Evolutionary conservation across 495 filamentous ascomycete species (phyloP).

Genomic region (Amorphotheca resinae): DNA sequence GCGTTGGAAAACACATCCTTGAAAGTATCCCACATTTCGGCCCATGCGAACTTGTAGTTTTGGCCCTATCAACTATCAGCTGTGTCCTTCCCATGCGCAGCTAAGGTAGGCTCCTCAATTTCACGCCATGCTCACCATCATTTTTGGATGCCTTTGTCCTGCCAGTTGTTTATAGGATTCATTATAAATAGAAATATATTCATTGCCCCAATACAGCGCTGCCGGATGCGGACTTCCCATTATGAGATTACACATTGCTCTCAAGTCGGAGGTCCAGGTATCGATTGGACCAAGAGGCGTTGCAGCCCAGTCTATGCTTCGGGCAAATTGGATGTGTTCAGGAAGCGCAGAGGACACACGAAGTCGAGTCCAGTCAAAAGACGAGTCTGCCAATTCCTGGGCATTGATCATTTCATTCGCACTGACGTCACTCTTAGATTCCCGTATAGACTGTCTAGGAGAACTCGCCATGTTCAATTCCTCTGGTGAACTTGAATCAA

Average conservation of each 20-base stretch:
- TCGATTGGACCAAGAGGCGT: conserved; percentile 56
- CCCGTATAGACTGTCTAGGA: conserved; percentile 7
- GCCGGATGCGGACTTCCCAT: conserved; percentile 63
- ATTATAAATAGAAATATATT: conserved; percentile 58
- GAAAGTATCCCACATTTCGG: conserved; percentile 54
- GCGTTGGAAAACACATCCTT: conserved; percentile 47
- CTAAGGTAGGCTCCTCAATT: background rate
- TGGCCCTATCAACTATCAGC: background rate
- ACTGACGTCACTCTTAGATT: background rate
- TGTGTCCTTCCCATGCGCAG: background rate
- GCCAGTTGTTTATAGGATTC: conserved; percentile 57
- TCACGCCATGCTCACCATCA: conserved; percentile 38
- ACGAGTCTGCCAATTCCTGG: conserved; percentile 14
- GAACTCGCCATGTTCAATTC: background rate
- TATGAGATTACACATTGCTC: conserved; percentile 52
- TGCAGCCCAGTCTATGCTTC: conserved; percentile 50
- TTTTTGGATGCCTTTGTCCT: conserved; percentile 51
- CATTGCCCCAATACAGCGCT: conserved; percentile 59
- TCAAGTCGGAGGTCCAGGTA: conserved; percentile 46
- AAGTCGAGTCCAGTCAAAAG: conserved; percentile 61
- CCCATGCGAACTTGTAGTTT: conserved; percentile 48
- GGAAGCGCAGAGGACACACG: conserved; percentile 43
- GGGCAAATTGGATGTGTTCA: conserved; percentile 51
- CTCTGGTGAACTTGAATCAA: background rate
- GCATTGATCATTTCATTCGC: conserved; percentile 5